These are phyloP conservation scores for Sporobolomyces roseus DNA, from an alignment of 768 basidiomycete genomes.

Conservation along the genomic window DNA sequence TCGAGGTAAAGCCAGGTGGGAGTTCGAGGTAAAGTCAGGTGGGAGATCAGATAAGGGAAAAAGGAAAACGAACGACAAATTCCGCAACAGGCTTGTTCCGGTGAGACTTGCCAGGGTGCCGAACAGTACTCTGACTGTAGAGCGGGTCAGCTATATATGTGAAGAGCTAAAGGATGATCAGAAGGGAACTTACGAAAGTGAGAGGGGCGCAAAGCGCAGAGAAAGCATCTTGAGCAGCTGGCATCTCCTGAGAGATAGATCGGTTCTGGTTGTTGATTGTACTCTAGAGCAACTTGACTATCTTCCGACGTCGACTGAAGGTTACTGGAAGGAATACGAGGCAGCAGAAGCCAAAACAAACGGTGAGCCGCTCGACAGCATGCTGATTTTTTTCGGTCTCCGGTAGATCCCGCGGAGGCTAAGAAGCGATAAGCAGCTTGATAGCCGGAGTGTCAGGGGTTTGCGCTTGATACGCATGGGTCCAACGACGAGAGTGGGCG, in stretches of 20 bases:
- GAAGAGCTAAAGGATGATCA: neutral
- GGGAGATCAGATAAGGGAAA: neutral
- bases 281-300: too few species aligned
- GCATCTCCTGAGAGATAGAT: neutral
- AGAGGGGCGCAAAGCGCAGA: neutral
- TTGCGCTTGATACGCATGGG: too few species aligned
- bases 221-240: slow-evolving; percentile 5
- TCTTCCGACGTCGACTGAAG: too few species aligned
- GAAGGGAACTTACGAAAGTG: neutral
- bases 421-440: too few species aligned
- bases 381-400: too few species aligned
- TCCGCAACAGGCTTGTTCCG: slow-evolving; percentile 2
- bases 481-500: too few species aligned
- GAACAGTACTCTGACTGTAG: slow-evolving; percentile 10
- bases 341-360: too few species aligned
- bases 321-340: too few species aligned
- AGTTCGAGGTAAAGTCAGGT: neutral
- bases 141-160: neutral
- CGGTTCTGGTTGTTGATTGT: too few species aligned
- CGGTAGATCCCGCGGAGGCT: too few species aligned
- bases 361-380: too few species aligned
- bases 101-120: slow-evolving; percentile 3
- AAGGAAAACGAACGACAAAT: neutral
- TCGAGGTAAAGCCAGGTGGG: neutral
- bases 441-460: too few species aligned